Base-by-base conservation (phyloP, 306 rosid species). In the Ammopiptanthus mongolicus region DNA sequence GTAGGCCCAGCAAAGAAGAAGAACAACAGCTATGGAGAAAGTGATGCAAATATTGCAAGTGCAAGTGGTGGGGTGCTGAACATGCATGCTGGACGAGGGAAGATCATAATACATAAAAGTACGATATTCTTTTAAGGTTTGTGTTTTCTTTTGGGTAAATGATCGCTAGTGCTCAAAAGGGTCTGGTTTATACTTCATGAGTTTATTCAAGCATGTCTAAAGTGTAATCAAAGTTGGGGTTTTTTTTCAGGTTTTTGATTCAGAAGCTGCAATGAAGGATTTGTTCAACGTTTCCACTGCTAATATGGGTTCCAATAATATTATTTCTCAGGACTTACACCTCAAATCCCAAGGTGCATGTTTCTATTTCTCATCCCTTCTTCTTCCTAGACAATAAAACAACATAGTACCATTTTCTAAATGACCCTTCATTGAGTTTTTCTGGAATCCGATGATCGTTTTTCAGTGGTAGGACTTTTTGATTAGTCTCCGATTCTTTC, bases 361-460 rank as follows among this genome's bases (percentile, higher is more conserved):
- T 86, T 86, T 89, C 87, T 84, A 25, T 78, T 66, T 73, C 84
- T 81, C 87, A 48, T 80, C 87, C 85, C 74, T 81, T 77, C 4
- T 71, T 60, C 33, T 25, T 77, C 84, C 14, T 79, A 78, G 79
- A 76, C 71, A 78, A 76, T 83, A 75, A 25, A 22, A 63, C 86
- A 77, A 44, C 78, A 63, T 15, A 37, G 3, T 41, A 17, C 68
- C 1, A 25, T 42, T 73, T 84, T 33, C 78, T 74, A 67, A 67
- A 90, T 96, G 98, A 80, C 82, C 77, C 61, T 73, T 58, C 71
- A 80, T 83, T 96, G 91, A 90, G 76, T 67, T 29, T 80, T 84
- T 81, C 29, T 10, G 98, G 99, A 92, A 96, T 96, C 98, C 99
- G 98, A 96, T 96, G 99, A 96, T 89, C 76, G 67, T 86, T 73